These are phyloP conservation scores for Lentinula aciculospora DNA, from an alignment of 768 basidiomycete genomes.

Conservation along the genomic window DNA sequence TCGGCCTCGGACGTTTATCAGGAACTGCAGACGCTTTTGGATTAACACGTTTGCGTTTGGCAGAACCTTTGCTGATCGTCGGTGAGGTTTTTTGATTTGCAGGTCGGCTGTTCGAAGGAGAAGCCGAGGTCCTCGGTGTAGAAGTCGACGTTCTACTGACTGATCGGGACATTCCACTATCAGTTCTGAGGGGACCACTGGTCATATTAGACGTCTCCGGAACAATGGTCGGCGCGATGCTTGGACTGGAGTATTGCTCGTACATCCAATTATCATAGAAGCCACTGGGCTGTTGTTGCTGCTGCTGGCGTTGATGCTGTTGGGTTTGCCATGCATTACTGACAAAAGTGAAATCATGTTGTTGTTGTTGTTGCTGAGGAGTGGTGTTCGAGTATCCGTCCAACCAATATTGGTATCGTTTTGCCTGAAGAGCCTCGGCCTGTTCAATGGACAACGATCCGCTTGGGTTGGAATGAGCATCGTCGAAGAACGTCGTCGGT, in stretches of 20 bases:
- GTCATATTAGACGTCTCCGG: not conserved
- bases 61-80: conserved; percentile 4
- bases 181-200: not conserved
- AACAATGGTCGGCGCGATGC: not conserved
- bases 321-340: not conserved
- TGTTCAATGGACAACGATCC: not conserved
- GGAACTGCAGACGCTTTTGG: not conserved
- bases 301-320: not conserved
- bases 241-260: not conserved
- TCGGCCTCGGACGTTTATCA: conserved; percentile 1
- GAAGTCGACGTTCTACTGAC: not conserved
- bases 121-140: not conserved
- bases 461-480: not conserved
- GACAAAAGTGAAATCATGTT: conserved; percentile 2
- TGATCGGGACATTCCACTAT: not conserved
- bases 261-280: not conserved
- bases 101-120: not conserved
- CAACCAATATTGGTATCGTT: not conserved
- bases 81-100: not conserved
- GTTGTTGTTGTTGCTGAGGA: not conserved
- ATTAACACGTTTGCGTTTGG: conserved; percentile 3
- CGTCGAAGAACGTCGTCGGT: not conserved
- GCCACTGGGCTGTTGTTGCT: not conserved
- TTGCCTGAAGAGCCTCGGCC: not conserved
- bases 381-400: not conserved